Conservation (phyloP, 768 basidiomycete genomes). For the Crepidotus variabilis region DNA sequence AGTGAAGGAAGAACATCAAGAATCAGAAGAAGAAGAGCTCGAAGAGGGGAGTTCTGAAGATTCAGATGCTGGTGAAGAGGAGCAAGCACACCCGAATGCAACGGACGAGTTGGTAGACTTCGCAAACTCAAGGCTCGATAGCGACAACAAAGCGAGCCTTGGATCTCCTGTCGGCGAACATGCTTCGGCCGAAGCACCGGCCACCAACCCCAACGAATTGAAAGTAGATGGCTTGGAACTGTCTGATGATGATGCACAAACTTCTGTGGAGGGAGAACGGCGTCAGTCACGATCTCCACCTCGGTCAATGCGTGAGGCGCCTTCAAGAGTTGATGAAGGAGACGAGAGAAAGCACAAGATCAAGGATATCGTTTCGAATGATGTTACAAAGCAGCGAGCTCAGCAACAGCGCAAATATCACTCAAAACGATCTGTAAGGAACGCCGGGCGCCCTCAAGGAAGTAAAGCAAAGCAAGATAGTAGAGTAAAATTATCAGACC, state of each 20-base stretch:
- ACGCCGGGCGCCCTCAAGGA: constrained; percentile 68
- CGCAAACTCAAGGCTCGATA: constrained; percentile 28
- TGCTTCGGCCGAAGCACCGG: constrained; percentile 1
- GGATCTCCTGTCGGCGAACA: constrained; percentile 27
- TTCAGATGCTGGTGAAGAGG: constrained; percentile 17
- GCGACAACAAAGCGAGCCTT: constrained; percentile 22
- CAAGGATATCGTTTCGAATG: constrained; percentile 55
- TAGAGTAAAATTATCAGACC: constrained; percentile 52
- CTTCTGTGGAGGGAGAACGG: constrained; percentile 21
- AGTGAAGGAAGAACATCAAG: constrained; percentile 20
- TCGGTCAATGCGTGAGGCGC: constrained; percentile 42
- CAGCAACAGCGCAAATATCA: constrained; percentile 75
- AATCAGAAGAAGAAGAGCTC: constrained; percentile 8
- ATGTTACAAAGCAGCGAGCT: constrained; percentile 55
- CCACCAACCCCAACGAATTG: constrained; percentile 6
- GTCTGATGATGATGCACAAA: constrained; percentile 20
- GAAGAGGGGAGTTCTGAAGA: constrained; percentile 14
- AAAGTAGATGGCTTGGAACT: constrained; percentile 22
- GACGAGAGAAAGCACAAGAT: constrained; percentile 36
- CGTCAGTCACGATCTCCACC: constrained; percentile 48
- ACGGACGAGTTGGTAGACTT: constrained; percentile 33
- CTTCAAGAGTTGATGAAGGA: constrained; percentile 21
- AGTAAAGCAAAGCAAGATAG: constrained; percentile 84
- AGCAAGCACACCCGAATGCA: constrained; percentile 18
- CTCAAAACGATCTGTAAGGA: constrained; percentile 61